These are phyloP conservation scores for Nakazawaea anatomiae DNA, from an alignment of 805 yeast genomes.

Conservation along the genomic window DNA sequence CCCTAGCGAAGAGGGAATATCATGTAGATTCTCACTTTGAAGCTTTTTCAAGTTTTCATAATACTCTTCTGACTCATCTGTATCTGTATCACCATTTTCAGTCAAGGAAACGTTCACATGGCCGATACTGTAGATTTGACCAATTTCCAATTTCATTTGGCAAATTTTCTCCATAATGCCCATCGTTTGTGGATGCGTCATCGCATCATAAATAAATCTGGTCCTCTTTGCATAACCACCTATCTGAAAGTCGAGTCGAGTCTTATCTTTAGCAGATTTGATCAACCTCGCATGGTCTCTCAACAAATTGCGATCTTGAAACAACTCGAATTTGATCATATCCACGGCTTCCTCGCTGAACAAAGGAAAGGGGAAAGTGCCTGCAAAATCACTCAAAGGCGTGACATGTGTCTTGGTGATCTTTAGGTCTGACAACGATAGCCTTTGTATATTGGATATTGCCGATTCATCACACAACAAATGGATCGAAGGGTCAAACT, in stretches of 20 bases:
- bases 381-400: conserved; percentile 31
- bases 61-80: conserved; percentile 2
- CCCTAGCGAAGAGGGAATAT: conserved; percentile 39
- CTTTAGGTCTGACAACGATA: conserved; percentile 31
- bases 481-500: conserved; percentile 33
- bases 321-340: conserved; percentile 46
- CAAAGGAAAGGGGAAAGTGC: conserved; percentile 51
- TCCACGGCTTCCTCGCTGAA: conserved; percentile 52
- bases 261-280: conserved; percentile 21
- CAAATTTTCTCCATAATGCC: conserved; percentile 38
- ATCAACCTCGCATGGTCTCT: conserved; percentile 34
- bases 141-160: conserved; percentile 40
- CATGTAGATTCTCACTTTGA: conserved; percentile 22
- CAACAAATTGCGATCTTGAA: conserved; percentile 32
- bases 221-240: conserved; percentile 39
- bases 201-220: conserved; percentile 44
- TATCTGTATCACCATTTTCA: conserved; percentile 16
- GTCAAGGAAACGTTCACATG: conserved; percentile 42
- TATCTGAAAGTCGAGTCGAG: conserved; percentile 35
- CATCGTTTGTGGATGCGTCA: conserved; percentile 44
- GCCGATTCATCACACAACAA: conserved; percentile 30
- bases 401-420: conserved; percentile 29
- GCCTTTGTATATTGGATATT: conserved; percentile 28
- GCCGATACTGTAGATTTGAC: conserved; percentile 41
- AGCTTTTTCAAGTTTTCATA: conserved; percentile 12